These are phyloP conservation scores for Gymnopilus dilepis DNA, from an alignment of 768 basidiomycete genomes.

Conservation along the genomic window DNA sequence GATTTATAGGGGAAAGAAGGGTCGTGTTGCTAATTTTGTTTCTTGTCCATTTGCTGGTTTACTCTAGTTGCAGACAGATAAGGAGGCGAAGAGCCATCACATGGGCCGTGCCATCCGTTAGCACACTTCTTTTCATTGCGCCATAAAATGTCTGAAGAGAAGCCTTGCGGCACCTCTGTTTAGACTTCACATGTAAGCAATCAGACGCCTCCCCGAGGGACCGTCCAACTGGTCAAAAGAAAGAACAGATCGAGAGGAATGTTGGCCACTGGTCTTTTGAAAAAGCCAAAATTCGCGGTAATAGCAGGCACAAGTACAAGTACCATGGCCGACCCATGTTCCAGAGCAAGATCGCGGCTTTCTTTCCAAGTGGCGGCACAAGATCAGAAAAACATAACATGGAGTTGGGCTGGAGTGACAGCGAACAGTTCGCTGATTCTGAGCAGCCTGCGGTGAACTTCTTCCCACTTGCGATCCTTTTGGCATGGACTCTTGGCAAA, in stretches of 20 bases:
- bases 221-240: too few species aligned
- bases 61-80: conserved; percentile 23
- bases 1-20: conserved; percentile 9
- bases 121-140: background rate
- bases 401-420: background rate
- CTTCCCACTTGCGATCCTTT: conserved; percentile 9
- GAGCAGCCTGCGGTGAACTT: background rate
- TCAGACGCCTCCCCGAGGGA: background rate
- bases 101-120: conserved; percentile 11
- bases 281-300: too few species aligned
- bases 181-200: background rate
- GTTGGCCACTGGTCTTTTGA: too few species aligned
- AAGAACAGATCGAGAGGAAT: background rate
- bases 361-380: background rate
- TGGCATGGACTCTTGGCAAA: conserved; percentile 5
- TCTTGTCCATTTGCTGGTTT: background rate
- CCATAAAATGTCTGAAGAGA: conserved; percentile 1
- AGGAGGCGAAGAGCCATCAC: conserved; percentile 16
- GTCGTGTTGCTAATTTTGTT: conserved; percentile 20
- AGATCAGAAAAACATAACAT: background rate
- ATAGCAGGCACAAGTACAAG: too few species aligned
- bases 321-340: background rate
- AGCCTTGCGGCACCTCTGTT: background rate
- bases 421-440: background rate
- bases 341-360: background rate